phyloP scores from a whole-genome alignment of 495 filamentous ascomycete genomes.

The Daldinia decipiens region DNA sequence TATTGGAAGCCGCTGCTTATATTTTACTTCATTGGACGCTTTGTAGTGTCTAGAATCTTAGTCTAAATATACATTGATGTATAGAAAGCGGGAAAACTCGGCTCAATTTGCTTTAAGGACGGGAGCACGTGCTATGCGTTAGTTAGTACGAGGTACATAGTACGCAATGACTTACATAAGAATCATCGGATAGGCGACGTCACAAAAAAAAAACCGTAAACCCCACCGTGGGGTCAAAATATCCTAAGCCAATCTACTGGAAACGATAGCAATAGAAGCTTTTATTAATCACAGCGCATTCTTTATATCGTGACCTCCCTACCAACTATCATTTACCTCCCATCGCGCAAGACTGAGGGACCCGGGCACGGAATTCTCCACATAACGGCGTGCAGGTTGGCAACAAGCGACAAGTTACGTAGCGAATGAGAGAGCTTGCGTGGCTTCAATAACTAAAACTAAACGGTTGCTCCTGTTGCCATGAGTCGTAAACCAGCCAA shows the following conservation, averaged over 20 bases:
- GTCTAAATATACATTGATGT: neutral
- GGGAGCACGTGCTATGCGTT: slow-evolving; percentile 1
- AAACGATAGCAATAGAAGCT: slow-evolving; percentile 1
- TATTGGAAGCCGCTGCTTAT: neutral
- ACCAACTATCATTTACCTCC: neutral
- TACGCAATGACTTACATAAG: slow-evolving; percentile 3
- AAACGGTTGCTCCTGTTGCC: slow-evolving; percentile 10
- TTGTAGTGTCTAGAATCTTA: neutral
- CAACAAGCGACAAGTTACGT: neutral
- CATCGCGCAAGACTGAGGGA: neutral
- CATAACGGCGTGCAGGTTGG: neutral
- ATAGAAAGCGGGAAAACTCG: slow-evolving; percentile 2
- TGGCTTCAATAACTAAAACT: slow-evolving; percentile 5
- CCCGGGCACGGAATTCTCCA: neutral
- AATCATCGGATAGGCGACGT: slow-evolving; percentile 13
- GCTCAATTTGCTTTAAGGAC: neutral
- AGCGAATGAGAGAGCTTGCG: slow-evolving; percentile 1
- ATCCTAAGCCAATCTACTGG: neutral
- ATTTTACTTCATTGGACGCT: neutral
- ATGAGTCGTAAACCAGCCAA: slow-evolving; percentile 49
- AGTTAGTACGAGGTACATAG: neutral
- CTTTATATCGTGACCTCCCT: neutral
- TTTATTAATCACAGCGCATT: neutral
- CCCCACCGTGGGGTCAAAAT: slow-evolving; percentile 49
- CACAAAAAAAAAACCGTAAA: slow-evolving; percentile 15